Evolutionary conservation across 306 rosid species (phyloP).

Genomic region (Rosa persica): DNA sequence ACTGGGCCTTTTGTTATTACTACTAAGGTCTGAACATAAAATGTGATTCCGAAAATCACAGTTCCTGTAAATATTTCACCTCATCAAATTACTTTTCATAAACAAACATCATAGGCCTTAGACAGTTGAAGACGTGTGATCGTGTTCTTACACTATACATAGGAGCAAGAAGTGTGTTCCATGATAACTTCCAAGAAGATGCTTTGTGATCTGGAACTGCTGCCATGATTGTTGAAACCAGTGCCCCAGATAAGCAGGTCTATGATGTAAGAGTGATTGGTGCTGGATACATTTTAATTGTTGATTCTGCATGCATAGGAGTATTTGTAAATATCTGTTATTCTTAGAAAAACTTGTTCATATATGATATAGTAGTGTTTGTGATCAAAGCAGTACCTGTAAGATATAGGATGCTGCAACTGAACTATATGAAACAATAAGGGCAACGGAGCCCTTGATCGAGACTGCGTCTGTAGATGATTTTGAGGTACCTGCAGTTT

Average conservation of each 20-base stretch:
- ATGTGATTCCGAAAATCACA: constrained; percentile 12
- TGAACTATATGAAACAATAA: constrained; percentile 3
- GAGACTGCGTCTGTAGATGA: not conserved
- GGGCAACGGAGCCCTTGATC: constrained; percentile 25
- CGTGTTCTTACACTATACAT: constrained; percentile 6
- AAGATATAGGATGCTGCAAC: constrained; percentile 13
- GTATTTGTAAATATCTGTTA: not conserved
- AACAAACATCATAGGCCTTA: not conserved
- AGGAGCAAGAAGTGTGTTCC: constrained; percentile 32
- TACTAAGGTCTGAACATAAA: constrained; percentile 18
- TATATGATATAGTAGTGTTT: not conserved
- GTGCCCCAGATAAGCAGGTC: constrained; percentile 19
- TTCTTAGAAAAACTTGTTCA: not conserved
- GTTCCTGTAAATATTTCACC: constrained; percentile 18
- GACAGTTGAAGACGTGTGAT: not conserved
- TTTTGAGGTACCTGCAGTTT: not conserved
- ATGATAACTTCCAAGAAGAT: constrained; percentile 27
- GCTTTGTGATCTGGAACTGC: constrained; percentile 28
- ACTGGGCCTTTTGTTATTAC: constrained; percentile 27
- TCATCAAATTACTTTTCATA: not conserved
- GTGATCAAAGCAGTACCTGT: constrained; percentile 16
- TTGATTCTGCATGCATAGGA: constrained; percentile 8
- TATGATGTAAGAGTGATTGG: constrained; percentile 25
- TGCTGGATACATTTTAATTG: constrained; percentile 26
- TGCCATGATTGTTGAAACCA: constrained; percentile 24